These are phyloP conservation scores for Mycena crocata DNA, from an alignment of 768 basidiomycete genomes.

Conservation along the genomic window DNA sequence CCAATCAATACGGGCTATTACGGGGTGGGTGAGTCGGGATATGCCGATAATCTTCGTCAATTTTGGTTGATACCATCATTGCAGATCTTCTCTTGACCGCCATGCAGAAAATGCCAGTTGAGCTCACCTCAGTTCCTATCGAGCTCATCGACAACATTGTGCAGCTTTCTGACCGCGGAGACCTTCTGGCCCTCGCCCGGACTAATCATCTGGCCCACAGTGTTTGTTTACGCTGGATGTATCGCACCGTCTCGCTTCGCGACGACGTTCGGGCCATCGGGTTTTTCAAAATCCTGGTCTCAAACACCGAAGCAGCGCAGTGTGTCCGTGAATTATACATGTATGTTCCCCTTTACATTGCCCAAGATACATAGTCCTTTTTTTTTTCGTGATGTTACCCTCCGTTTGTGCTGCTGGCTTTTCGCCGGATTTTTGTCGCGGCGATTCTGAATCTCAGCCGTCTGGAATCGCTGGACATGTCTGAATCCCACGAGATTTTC, in stretches of 20 bases:
- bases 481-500: neutral
- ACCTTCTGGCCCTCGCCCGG: neutral
- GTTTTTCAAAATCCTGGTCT: neutral
- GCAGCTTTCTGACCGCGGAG: neutral
- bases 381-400: neutral
- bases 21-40: too few species aligned
- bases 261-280: neutral
- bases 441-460: neutral
- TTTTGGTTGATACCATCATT: too few species aligned
- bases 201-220: neutral
- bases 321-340: neutral
- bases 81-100: too few species aligned
- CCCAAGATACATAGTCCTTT: neutral
- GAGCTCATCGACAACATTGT: conserved; percentile 1
- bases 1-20: too few species aligned
- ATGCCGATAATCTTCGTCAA: too few species aligned
- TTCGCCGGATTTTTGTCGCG: neutral
- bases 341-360: neutral
- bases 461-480: neutral
- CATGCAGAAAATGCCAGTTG: neutral
- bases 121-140: neutral
- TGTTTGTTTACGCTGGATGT: conserved; percentile 3
- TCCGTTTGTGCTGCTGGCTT: neutral
- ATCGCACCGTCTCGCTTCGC: neutral
- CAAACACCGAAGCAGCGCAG: neutral